Evolutionary conservation across 2,329 filamentous ascomycete species (phyloP).

Genomic region (Helicocarpus griseus): DNA sequence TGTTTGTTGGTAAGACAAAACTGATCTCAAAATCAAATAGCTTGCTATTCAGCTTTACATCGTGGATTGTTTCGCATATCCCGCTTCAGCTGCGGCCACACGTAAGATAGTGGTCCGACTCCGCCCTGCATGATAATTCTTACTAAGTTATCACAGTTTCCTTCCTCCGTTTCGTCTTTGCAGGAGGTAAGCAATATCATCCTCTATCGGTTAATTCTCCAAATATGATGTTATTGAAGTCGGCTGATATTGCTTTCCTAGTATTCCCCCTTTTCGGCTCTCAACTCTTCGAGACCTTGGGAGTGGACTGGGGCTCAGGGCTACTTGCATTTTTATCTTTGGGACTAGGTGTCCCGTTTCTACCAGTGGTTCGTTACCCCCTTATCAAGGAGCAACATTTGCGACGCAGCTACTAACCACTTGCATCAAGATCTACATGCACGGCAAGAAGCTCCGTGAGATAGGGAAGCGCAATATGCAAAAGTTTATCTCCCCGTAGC

Average conservation of each 20-base stretch:
- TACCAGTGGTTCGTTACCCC: constrained; percentile 1
- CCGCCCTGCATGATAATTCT: neutral
- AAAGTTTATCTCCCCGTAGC: neutral
- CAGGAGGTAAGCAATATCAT: neutral
- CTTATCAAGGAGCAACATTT: neutral
- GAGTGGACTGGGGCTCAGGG: constrained; percentile 3
- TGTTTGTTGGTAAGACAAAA: neutral
- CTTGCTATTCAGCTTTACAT: constrained; percentile 4
- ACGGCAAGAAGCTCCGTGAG: neutral
- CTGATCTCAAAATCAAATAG: neutral
- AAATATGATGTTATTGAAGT: neutral
- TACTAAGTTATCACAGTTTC: constrained; percentile 2
- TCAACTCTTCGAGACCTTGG: neutral
- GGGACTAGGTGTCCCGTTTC: constrained; percentile 2
- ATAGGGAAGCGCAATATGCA: neutral
- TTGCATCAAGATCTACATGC: neutral
- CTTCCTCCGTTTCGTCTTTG: constrained; percentile 4
- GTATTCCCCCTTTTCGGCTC: constrained; percentile 4
- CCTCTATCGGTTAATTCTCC: neutral
- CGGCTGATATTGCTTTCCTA: neutral
- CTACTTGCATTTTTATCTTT: constrained; percentile 4
- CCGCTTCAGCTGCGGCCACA: constrained; percentile 3
- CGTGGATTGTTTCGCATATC: constrained; percentile 1
- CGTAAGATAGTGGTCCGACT: neutral
- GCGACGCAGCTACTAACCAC: neutral